Base-by-base conservation (phyloP, 2,329 filamentous ascomycete genomes). In the Aspergillus udagawae region DNA sequence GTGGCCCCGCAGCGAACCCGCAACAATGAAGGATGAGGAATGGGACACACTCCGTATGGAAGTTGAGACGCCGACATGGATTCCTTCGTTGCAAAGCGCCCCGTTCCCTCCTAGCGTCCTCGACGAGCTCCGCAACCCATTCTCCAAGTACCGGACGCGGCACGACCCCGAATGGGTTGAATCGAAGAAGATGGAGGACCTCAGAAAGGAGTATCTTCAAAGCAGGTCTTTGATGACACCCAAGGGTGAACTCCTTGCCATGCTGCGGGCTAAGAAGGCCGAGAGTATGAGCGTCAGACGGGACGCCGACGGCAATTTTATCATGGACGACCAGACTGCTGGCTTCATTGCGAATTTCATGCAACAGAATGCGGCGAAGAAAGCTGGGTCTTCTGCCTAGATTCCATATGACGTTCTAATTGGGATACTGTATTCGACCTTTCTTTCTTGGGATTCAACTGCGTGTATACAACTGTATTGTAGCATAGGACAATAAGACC, bases 111-210 rank as follows among this genome's bases (percentile, higher is more conserved):
- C 80, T 29, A 77, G 75, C n/a, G 83, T 97, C 41, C 82, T 96
- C 63, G 87, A 96, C 72, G 93, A 97, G 80, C 80, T 97, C 70
- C 83, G 92, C 70, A 88, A 89, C 79, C 88, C 86, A 71, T 96
- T 87, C 82, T 90, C 87, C 65, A 85, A 83, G 67, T 94, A 92
- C 84, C 83, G 92, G 68, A 91, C 87, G 53, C 82, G 90, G 50
- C 91, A 96, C 77, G 89, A 92, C 61, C 78, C 83, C 49, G 88
- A 88, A 72, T 96, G 88, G 71, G 74, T 92, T 53, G 79, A 79
- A 63, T 77, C 80, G 75, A 88, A 87, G 79, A 79, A 85, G 72
- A 76, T 79, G 58, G 82, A 87, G 71, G 86, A 84, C 59, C 73
- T 74, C 50, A 76, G 75, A 61, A 71, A 74, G 65, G 72, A 77